Conservation (phyloP, 306 rosid genomes). For the Malus fusca region DNA sequence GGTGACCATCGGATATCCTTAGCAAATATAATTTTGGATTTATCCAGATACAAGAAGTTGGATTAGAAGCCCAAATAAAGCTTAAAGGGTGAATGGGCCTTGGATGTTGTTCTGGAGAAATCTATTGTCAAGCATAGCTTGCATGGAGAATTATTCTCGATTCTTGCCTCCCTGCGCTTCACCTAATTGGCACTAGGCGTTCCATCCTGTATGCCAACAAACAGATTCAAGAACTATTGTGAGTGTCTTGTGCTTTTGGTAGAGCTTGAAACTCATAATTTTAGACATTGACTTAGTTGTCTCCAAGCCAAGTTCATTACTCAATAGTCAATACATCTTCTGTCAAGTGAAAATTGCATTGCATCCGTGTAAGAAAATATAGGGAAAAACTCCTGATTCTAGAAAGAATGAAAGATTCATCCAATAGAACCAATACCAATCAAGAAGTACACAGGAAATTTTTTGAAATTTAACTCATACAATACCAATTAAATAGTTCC, state of each 20-base stretch:
- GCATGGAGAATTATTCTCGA: constrained; percentile 90
- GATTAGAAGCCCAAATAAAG: constrained; percentile 34
- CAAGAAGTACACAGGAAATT: background rate
- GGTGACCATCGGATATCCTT: constrained; percentile 76
- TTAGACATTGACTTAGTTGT: background rate
- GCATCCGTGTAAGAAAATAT: background rate
- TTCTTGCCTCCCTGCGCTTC: constrained; percentile 63
- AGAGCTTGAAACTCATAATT: background rate
- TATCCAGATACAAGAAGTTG: constrained; percentile 39
- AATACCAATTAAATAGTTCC: background rate
- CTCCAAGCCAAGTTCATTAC: too few species aligned
- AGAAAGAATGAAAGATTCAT: background rate
- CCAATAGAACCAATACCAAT: background rate
- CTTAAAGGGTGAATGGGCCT: constrained; percentile 70
- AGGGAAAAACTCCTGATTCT: background rate
- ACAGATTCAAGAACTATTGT: constrained; percentile 74
- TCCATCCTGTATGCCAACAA: constrained; percentile 72
- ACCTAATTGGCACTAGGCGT: constrained; percentile 73
- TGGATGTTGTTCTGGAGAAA: constrained; percentile 68
- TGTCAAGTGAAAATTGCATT: background rate
- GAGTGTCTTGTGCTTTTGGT: constrained; percentile 59
- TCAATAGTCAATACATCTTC: background rate
- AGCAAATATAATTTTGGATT: constrained; percentile 67
- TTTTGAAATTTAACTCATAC: background rate
- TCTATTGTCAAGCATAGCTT: constrained; percentile 56